Conservation (phyloP, 75 land plant species). For the Selaginella moellendorffii region DNA sequence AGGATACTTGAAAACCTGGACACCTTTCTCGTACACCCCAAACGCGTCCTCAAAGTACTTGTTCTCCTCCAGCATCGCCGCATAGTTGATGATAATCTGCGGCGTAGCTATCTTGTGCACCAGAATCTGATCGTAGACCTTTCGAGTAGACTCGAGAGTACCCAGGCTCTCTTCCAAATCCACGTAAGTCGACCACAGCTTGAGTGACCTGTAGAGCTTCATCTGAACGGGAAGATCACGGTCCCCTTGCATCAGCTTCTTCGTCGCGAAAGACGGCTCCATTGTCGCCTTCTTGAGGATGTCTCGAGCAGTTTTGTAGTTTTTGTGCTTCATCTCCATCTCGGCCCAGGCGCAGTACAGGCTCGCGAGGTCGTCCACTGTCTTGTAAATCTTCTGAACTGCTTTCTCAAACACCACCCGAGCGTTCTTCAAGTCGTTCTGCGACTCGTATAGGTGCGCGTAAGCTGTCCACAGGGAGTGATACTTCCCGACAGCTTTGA, state of each 20-base stretch:
- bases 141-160: slow-evolving; percentile 60
- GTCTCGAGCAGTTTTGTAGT: slow-evolving; percentile 63
- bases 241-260: slow-evolving; percentile 34
- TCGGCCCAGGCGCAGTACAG: slow-evolving; percentile 97
- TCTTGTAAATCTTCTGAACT: slow-evolving; percentile 63
- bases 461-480: slow-evolving; percentile 91
- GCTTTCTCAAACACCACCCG: slow-evolving; percentile 84
- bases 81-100: slow-evolving; percentile 82
- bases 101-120: slow-evolving; percentile 89
- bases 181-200: slow-evolving; percentile 83
- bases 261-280: slow-evolving; percentile 75
- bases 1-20: slow-evolving; percentile 91
- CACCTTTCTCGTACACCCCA: slow-evolving; percentile 90
- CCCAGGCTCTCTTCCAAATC: slow-evolving; percentile 91
- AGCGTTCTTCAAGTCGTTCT: slow-evolving; percentile 68
- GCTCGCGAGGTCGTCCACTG: slow-evolving; percentile 82
- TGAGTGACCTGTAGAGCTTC: slow-evolving; percentile 68
- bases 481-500: slow-evolving; percentile 90
- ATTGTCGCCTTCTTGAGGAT: slow-evolving; percentile 76
- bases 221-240: slow-evolving; percentile 89
- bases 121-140: slow-evolving; percentile 70
- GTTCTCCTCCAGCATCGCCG: slow-evolving; percentile 68
- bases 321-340: slow-evolving; percentile 82
- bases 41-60: slow-evolving; percentile 93
- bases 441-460: slow-evolving; percentile 70